Conservation (phyloP, 441 rosid species). For the Jatropha podagrica region DNA sequence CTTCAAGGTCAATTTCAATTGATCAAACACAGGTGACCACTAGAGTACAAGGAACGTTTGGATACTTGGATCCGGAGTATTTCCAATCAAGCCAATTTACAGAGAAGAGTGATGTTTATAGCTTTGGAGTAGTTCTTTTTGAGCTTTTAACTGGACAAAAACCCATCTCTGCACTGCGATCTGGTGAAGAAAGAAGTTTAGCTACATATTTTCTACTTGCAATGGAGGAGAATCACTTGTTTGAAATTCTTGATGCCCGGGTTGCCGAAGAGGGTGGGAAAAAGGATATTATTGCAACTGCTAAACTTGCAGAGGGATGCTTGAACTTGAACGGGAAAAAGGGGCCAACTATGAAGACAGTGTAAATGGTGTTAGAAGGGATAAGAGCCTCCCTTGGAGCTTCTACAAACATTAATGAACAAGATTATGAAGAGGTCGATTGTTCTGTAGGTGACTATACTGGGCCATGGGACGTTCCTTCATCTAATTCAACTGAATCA, state of each 20-base stretch:
- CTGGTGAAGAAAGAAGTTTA: background rate
- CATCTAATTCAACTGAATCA: background rate
- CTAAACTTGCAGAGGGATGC: background rate
- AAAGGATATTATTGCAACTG: background rate
- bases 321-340: slow-evolving; percentile 7
- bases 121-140: slow-evolving; percentile 1
- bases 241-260: slow-evolving; percentile 1
- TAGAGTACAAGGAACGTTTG: background rate
- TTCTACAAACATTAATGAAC: background rate
- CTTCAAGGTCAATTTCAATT: background rate
- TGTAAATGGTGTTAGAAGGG: slow-evolving; percentile 6
- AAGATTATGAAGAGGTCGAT: slow-evolving; percentile 2
- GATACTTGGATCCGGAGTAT: background rate
- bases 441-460: background rate
- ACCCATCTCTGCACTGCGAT: background rate
- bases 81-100: slow-evolving; percentile 6
- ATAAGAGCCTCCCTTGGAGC: background rate
- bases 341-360: slow-evolving; percentile 5
- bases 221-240: slow-evolving; percentile 4
- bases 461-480: background rate
- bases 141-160: slow-evolving; percentile 8
- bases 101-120: background rate
- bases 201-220: background rate
- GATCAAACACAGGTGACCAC: background rate
- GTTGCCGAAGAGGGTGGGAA: background rate